Base-by-base conservation (phyloP, 257 asterid genomes). In the Solanum pinnatisectum region DNA sequence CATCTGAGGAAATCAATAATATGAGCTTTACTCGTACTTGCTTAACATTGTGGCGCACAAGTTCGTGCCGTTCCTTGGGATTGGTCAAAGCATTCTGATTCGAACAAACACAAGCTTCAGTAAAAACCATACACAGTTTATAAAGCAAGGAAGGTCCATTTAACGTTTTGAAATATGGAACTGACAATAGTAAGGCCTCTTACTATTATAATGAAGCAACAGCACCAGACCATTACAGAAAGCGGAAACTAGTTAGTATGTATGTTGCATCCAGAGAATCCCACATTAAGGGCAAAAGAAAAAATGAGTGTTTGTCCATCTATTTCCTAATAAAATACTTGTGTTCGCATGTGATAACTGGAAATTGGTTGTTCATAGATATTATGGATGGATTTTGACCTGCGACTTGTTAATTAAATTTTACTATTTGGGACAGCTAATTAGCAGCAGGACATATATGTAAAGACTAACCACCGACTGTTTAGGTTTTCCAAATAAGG, bases 61-160 rank as follows among this genome's bases (percentile, higher is more conserved):
- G 87, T 91, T 95, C 99, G 52, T 96, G 99, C 27, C 91, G 91
- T 82, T 94, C 95, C 90, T 94, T 90, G n/a, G 98, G 98, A 90
- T 93, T 85, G 89, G 91, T 93, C 92, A 93, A 91, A 86, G 91
- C 86, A 88, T 88, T 93, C 98, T 95, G 91, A 36, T 37, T 70
- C 86, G 71, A 85, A 78, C 82, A 86, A 84, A 27, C 56, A 46
- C 79, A 30, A 44, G 49, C 30, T 65, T 85, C 6, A 40, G 68
- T 27, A 40, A 25, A 85, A 85, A 39, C 22, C 3, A 18, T 10
- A 82, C 44, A 82, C 44, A 10, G 44, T 10, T 49, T 49, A 49
- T 32, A 44, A 81, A 81, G 68, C 68, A 46, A 18, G 39, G 68
- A 81, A 81, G 85, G 68, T 81, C 13, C 23, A 8, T 46, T 42